Conservation (phyloP, 78 protist genomes). For the Creolimax fragrantissima region DNA sequence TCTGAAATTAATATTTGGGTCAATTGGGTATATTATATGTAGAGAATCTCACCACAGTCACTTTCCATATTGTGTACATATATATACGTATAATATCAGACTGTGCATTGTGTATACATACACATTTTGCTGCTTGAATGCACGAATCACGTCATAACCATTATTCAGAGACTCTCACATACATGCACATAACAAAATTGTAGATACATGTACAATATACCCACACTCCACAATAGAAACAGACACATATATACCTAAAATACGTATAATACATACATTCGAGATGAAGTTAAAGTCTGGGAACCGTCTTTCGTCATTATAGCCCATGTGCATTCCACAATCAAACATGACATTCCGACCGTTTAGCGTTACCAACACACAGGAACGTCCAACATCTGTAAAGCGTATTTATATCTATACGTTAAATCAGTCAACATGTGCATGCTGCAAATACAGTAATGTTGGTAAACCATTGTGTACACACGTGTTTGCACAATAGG, state of each 20-base stretch:
- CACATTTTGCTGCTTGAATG: not conserved
- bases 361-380: conserved; percentile 80
- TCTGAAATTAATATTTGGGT: no score
- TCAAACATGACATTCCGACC: conserved; percentile 74
- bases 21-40: no score
- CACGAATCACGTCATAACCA: not conserved
- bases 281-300: conserved; percentile 83
- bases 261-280: not conserved
- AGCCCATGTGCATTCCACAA: conserved; percentile 98
- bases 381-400: conserved; percentile 91
- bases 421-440: no score
- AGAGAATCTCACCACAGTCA: no score
- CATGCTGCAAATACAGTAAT: no score
- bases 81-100: not conserved
- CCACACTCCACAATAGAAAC: not conserved
- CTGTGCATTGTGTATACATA: not conserved
- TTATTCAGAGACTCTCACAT: not conserved
- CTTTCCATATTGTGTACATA: no score
- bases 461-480: no score
- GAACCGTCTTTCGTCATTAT: conserved; percentile 80
- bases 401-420: no score
- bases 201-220: not conserved
- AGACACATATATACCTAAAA: not conserved
- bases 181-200: not conserved
- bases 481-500: no score